Conservation (phyloP, 257 asterid genomes). For the Ophiorrhiza pumila region DNA sequence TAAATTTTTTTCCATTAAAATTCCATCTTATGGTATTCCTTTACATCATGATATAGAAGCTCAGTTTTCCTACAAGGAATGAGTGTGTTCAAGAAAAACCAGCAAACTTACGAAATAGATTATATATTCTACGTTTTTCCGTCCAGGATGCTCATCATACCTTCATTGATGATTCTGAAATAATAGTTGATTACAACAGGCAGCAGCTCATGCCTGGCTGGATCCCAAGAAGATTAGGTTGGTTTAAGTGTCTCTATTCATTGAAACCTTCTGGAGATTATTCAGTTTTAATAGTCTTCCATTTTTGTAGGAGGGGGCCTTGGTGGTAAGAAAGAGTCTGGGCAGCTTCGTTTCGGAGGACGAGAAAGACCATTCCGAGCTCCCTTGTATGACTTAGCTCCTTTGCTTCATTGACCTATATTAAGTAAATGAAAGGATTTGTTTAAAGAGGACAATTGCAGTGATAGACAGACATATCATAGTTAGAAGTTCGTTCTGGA, state of each 20-base stretch:
- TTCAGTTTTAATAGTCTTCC: conserved; percentile 14
- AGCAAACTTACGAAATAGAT: not conserved
- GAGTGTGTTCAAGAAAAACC: not conserved
- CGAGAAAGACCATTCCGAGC: conserved; percentile 93
- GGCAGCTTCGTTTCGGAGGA: conserved; percentile 98
- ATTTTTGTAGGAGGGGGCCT: conserved; percentile 81
- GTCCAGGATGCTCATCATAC: conserved; percentile 91
- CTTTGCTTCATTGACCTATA: conserved; percentile 12
- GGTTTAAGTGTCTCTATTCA: conserved; percentile 13
- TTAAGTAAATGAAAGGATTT: not conserved
- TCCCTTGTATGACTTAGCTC: conserved; percentile 46
- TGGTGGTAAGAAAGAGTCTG: conserved; percentile 97
- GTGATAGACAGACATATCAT: not conserved
- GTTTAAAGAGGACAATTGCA: not conserved
- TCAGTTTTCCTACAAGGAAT: not conserved
- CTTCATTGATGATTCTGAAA: conserved; percentile 75
- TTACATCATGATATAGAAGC: not conserved
- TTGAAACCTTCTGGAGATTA: conserved; percentile 12
- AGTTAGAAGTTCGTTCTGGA: not conserved
- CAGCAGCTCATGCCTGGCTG: conserved; percentile 98
- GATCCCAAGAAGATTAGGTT: conserved; percentile 98
- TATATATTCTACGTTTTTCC: not conserved
- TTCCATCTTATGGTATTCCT: not conserved
- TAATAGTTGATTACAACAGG: conserved; percentile 85
- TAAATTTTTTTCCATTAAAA: not conserved